These are phyloP conservation scores for Colletotrichum eleusines DNA, from an alignment of 2,329 filamentous ascomycete species.

Conservation along the genomic window DNA sequence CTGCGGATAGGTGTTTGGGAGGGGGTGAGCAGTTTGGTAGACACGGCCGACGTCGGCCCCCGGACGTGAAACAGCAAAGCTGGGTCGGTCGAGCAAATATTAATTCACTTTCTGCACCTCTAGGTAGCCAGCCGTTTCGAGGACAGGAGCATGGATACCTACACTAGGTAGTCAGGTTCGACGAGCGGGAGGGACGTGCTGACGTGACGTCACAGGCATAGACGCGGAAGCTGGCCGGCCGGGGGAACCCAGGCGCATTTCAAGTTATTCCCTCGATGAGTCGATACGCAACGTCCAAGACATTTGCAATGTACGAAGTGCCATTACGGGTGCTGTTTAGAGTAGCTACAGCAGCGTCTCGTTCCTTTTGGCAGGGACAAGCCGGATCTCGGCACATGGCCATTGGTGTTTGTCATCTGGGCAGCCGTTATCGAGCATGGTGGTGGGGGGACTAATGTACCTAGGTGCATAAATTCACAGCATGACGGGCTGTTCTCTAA, in stretches of 20 bases:
- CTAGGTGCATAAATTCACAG: too few relatives aligned
- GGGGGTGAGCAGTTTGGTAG: too few relatives aligned
- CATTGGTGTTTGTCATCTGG: neutral
- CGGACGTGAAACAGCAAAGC: neutral
- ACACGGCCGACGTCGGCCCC: neutral
- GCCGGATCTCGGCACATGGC: slow-evolving; percentile 38
- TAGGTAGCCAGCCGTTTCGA: neutral
- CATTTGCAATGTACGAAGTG: too few relatives aligned
- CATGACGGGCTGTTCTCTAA: neutral
- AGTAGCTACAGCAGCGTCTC: neutral
- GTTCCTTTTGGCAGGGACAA: slow-evolving; percentile 19
- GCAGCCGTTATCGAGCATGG: slow-evolving; percentile 1
- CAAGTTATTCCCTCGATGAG: neutral
- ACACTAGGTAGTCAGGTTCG: too few relatives aligned
- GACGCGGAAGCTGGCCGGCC: neutral
- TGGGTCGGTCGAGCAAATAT: neutral
- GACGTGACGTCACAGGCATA: slow-evolving; percentile 4
- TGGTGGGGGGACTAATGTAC: too few relatives aligned
- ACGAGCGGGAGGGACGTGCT: neutral
- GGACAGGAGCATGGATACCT: neutral
- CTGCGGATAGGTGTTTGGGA: neutral
- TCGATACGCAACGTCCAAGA: neutral
- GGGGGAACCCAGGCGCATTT: neutral
- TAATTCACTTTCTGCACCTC: neutral
- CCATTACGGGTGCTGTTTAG: neutral